Evolutionary conservation across 768 basidiomycete genomes (phyloP).

Genomic region (Austroboletus eburneus): DNA sequence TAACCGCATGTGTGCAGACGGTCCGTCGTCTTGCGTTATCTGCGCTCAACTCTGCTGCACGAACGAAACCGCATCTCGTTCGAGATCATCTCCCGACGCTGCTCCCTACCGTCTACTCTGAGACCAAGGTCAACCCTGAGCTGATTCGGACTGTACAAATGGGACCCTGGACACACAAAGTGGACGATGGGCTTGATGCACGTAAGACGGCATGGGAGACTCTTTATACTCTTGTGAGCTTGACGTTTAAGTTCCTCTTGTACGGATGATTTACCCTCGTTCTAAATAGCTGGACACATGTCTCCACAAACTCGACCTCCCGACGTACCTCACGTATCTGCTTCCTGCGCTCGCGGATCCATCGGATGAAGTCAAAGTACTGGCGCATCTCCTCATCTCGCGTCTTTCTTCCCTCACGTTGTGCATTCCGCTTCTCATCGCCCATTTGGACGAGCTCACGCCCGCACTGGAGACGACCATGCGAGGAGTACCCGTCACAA

Average conservation of each 20-base stretch:
- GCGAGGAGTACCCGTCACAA: conserved; percentile 83
- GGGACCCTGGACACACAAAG: conserved; percentile 96
- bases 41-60: conserved; percentile 89
- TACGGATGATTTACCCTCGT: background rate
- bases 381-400: conserved; percentile 94
- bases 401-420: conserved; percentile 75
- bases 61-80: conserved; percentile 90
- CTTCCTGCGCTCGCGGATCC: conserved; percentile 82
- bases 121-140: conserved; percentile 74
- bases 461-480: conserved; percentile 84
- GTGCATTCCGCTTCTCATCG: conserved; percentile 33
- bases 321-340: conserved; percentile 78
- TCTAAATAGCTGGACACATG: conserved; percentile 79
- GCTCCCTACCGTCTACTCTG: conserved; percentile 79
- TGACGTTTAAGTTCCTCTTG: background rate
- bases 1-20: conserved; percentile 45
- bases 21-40: conserved; percentile 90
- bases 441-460: conserved; percentile 80
- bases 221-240: conserved; percentile 84
- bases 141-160: conserved; percentile 91
- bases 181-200: conserved; percentile 94
- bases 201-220: conserved; percentile 98
- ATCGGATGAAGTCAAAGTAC: conserved; percentile 95
- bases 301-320: conserved; percentile 79
- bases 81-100: conserved; percentile 75